Evolutionary conservation across 345 rosid genomes (phyloP), one percentile per base, ranked within the genome.

Genomic region (Populus davidiana): DNA sequence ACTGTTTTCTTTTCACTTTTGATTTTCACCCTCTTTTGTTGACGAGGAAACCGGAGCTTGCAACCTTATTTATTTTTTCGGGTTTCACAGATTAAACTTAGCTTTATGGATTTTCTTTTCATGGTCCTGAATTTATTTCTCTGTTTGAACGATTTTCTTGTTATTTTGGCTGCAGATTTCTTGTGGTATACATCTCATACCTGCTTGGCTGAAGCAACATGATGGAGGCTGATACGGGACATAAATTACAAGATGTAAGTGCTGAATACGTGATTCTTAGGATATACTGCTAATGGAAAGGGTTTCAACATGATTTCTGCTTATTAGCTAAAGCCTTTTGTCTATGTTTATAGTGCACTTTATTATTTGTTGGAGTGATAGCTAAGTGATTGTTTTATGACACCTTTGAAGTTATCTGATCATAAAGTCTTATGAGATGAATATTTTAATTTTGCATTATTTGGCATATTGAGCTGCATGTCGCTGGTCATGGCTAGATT

Each of bases 181-280:
- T 56, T n/a, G 72, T 69, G 44, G 73, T 29, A 49, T 75, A 66
- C 59, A 54, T 77, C 79, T 68, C 25, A 29, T 66, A 56, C 43
- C 25, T 73, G 56, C 16, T 61, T 35, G 63, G 77, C 39, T 64
- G 66, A 70, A 66, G 50, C 62, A n/a, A 16, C 63, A 70, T 61
- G 64, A 85, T 80, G 86, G 81, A 67, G 69, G 80, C 67, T 36
- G 83, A 81, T 70, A 59, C 18, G 27, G 39, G 17, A 41, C 81
- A 36, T 61, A 70, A 31, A 63, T 50, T 79, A 79, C 75, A 41
- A 36, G 77, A 79, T 64, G 82, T 79, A 80, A 82, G 90, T 78
- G 67, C 23, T 67, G 67, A 67, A 67, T 25, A n/a, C 31, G 4
- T 52, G 44, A 56, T 33, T 65, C 49, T 47, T 39, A 25, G 21